These are phyloP conservation scores for Tricholomella constricta DNA, from an alignment of 768 basidiomycete genomes.

Conservation along the genomic window DNA sequence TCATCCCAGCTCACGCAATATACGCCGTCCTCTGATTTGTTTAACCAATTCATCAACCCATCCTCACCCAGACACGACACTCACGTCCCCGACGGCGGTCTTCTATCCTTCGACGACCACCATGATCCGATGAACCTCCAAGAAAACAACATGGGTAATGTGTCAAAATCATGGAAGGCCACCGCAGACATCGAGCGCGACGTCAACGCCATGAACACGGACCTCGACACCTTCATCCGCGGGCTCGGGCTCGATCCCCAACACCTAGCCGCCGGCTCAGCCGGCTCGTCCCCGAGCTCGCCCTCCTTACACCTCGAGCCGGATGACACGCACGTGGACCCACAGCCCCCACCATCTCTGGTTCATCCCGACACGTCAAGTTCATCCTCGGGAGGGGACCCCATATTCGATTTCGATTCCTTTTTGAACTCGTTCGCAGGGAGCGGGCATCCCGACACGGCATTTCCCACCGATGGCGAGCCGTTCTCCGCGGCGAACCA, in stretches of 20 bases:
- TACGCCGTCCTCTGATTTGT: constrained; percentile 36
- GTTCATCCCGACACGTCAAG: not conserved
- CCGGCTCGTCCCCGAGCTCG: constrained; percentile 6
- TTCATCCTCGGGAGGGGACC: not conserved
- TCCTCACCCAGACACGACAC: constrained; percentile 10
- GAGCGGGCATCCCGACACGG: not conserved
- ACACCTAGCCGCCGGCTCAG: constrained; percentile 2
- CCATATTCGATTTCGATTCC: constrained; percentile 18
- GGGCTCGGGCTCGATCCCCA: constrained; percentile 39
- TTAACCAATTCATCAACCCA: constrained; percentile 23
- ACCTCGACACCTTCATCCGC: constrained; percentile 72
- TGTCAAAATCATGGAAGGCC: constrained; percentile 45
- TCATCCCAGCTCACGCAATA: constrained; percentile 34
- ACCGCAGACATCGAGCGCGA: constrained; percentile 70
- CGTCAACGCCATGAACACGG: constrained; percentile 67
- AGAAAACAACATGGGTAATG: not conserved
- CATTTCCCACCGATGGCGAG: constrained; percentile 6
- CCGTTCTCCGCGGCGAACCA: constrained; percentile 7
- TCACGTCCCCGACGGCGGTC: constrained; percentile 23
- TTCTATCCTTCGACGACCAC: constrained; percentile 33
- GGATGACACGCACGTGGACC: constrained; percentile 6
- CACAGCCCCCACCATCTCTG: not conserved
- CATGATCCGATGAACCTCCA: constrained; percentile 1
- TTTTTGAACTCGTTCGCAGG: constrained; percentile 15
- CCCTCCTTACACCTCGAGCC: constrained; percentile 9